These are phyloP conservation scores for Lachnellula suecica DNA, from an alignment of 2,329 filamentous ascomycete species.

Conservation along the genomic window DNA sequence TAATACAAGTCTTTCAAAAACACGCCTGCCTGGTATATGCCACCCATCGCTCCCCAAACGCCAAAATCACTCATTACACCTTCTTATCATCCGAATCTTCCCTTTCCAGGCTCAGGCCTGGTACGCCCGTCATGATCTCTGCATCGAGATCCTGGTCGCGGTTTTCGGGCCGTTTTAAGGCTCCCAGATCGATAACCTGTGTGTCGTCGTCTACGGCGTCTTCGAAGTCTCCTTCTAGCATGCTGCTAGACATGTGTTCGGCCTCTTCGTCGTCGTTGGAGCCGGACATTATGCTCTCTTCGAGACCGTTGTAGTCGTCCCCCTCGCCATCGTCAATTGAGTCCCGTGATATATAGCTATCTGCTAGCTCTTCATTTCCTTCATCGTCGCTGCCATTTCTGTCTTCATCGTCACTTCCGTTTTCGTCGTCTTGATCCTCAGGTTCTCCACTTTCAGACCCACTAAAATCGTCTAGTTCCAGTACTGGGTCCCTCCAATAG, in stretches of 20 bases:
- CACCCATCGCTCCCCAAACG: constrained; percentile 7
- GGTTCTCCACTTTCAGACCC: constrained; percentile 70
- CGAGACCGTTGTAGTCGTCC: constrained; percentile 34
- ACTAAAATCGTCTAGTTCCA: constrained; percentile 86
- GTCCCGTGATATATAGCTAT: constrained; percentile 54
- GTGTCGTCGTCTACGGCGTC: constrained; percentile 22
- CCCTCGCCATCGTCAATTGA: constrained; percentile 47
- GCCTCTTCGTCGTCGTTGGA: constrained; percentile 26
- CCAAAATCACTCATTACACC: constrained; percentile 13
- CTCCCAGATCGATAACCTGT: constrained; percentile 3
- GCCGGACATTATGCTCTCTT: constrained; percentile 27
- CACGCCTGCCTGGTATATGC: constrained; percentile 15
- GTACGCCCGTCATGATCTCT: constrained; percentile 60
- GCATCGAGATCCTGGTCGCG: constrained; percentile 48
- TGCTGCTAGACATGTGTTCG: constrained; percentile 19
- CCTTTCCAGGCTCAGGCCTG: constrained; percentile 49
- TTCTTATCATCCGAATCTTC: constrained; percentile 23
- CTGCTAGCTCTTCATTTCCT: constrained; percentile 45
- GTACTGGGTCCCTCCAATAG: constrained; percentile 86
- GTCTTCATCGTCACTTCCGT: constrained; percentile 50
- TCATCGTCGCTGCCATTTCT: constrained; percentile 48
- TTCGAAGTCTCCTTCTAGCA: constrained; percentile 33
- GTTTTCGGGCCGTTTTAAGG: constrained; percentile 13
- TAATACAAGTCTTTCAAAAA: neutral
- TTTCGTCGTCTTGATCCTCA: constrained; percentile 53